A percentile compares a stretch with the other conserved stretches of the same genome.
Conservation (phyloP, 2,329 filamentous ascomycete genomes). For the Hypoxylon sp. region DNA sequence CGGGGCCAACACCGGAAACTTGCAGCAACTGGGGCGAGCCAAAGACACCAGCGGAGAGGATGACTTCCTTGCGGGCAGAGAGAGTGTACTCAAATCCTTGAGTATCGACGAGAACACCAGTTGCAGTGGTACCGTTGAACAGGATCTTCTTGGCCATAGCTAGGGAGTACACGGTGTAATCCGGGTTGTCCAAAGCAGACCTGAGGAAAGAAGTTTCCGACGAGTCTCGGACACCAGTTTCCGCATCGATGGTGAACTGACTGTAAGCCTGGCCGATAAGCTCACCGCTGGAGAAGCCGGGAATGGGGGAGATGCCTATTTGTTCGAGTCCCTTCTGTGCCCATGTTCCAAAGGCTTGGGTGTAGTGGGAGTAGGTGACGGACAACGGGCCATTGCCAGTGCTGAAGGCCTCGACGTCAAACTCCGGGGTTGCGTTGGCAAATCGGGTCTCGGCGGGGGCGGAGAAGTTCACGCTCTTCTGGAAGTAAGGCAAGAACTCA, state of each 20-base stretch:
- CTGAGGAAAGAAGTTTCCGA: conserved; percentile 50
- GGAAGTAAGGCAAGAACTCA: conserved; percentile 25
- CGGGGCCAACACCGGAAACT: conserved; percentile 51
- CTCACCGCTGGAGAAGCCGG: conserved; percentile 52
- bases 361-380: conserved; percentile 52
- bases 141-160: conserved; percentile 56
- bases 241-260: conserved; percentile 44
- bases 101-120: conserved; percentile 37
- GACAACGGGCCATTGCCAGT: conserved; percentile 50
- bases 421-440: conserved; percentile 37
- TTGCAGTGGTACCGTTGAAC: conserved; percentile 50
- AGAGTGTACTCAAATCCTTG: conserved; percentile 32
- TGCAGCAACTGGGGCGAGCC: conserved; percentile 52
- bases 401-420: conserved; percentile 33
- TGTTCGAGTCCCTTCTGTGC: conserved; percentile 47
- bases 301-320: conserved; percentile 47
- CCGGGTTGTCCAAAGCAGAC: conserved; percentile 38
- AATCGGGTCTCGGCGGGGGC: conserved; percentile 24
- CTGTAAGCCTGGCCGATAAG: conserved; percentile 51
- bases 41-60: conserved; percentile 50
- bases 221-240: conserved; percentile 44
- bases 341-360: conserved; percentile 49
- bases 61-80: conserved; percentile 48
- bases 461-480: conserved; percentile 34
- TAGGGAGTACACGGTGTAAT: conserved; percentile 48